Conservation (phyloP, 768 basidiomycete species). For the Suillus variegatus region DNA sequence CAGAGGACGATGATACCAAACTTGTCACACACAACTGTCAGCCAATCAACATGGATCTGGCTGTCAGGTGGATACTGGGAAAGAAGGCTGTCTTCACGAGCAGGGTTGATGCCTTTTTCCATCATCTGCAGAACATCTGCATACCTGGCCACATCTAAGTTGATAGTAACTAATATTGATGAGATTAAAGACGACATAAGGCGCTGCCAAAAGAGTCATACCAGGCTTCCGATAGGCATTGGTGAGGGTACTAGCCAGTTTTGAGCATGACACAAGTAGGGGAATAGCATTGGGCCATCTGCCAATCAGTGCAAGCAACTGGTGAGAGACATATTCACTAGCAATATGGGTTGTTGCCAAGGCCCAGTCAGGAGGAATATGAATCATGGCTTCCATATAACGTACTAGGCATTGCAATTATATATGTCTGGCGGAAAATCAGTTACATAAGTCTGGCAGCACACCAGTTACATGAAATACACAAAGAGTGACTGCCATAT, state of each 20-base stretch:
- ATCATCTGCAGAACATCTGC: neutral
- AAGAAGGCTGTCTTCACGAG: neutral
- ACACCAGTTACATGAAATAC: no score
- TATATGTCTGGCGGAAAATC: no score
- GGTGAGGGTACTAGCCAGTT: neutral
- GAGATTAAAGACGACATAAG: no score
- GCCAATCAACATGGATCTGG: neutral
- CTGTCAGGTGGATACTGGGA: neutral
- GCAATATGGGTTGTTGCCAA: conserved; percentile 1
- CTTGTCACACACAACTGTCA: neutral
- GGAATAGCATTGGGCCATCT: neutral
- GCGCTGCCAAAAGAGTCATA: neutral
- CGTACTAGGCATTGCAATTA: no score
- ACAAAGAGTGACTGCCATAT: no score
- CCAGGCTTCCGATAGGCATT: neutral
- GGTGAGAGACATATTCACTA: neutral
- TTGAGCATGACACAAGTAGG: neutral
- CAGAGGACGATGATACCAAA: neutral
- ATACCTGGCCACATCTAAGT: neutral
- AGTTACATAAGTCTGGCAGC: no score
- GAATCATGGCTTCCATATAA: neutral
- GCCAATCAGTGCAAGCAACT: neutral
- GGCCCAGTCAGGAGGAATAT: neutral
- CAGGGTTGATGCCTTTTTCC: neutral
- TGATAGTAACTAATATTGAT: neutral